Percentiles rank a stretch among this genome's conserved stretches.
Evolutionary conservation across 371 early-diverging fungal genomes (phyloP).

Genomic region (Zancudomyces culisetae): DNA sequence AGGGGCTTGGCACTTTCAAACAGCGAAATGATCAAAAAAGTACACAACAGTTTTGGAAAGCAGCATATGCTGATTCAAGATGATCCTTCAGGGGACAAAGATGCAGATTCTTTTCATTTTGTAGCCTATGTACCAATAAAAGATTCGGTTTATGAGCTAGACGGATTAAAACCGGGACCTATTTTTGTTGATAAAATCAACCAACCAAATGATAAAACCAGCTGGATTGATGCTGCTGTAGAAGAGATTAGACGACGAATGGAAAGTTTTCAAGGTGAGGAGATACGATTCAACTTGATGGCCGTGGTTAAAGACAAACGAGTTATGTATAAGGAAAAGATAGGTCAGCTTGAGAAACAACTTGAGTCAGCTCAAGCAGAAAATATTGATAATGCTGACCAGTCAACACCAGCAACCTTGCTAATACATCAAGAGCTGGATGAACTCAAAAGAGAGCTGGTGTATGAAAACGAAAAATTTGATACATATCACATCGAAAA

Average conservation of each 20-base stretch:
- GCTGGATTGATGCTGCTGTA: slow-evolving; percentile 50
- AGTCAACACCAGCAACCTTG: slow-evolving; percentile 19
- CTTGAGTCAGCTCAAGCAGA: slow-evolving; percentile 16
- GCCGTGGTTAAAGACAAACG: slow-evolving; percentile 52
- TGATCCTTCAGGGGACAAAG: slow-evolving; percentile 28
- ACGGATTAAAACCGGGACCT: slow-evolving; percentile 65
- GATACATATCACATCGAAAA: slow-evolving; percentile 43
- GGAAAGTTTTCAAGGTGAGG: slow-evolving; percentile 24
- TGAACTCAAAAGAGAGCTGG: slow-evolving; percentile 24
- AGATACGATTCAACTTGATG: slow-evolving; percentile 76
- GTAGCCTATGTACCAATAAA: slow-evolving; percentile 63
- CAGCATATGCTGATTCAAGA: slow-evolving; percentile 58
- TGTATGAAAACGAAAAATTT: slow-evolving; percentile 26
- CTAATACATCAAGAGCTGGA: slow-evolving; percentile 26
- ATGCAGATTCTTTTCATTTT: slow-evolving; percentile 76
- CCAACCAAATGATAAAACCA: slow-evolving; percentile 20
- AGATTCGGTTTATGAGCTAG: slow-evolving; percentile 67
- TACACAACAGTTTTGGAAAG: slow-evolving; percentile 72
- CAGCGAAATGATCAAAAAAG: slow-evolving; percentile 53
- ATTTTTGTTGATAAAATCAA: slow-evolving; percentile 23
- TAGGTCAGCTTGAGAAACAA: slow-evolving; percentile 19
- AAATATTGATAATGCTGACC: slow-evolving; percentile 11
- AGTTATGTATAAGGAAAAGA: slow-evolving; percentile 30
- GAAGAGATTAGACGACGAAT: slow-evolving; percentile 55
- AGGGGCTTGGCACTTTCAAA: slow-evolving; percentile 69